Evolutionary conservation across 768 basidiomycete species (phyloP), one percentile per base, ranked within the genome.

Genomic region (Auriculariales sp.): DNA sequence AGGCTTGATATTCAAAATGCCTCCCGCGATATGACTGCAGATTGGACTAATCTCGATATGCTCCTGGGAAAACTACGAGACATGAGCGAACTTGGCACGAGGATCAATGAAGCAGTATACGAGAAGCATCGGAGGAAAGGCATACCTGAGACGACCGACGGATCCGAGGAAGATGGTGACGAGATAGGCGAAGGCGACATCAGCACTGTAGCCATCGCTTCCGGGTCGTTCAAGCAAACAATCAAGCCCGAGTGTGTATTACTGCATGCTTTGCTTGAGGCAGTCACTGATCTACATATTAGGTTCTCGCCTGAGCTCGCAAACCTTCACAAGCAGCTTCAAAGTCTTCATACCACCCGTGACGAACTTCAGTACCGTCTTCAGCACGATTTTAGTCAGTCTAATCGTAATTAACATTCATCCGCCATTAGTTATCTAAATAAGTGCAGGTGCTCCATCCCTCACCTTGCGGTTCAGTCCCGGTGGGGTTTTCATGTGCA

Each of bases 401-500:
- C 33, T 3, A 29, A 12, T 4, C 50, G 24, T 19, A 31, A n/a
- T 30, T 9, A 31, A 35, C 33, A 17, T 35, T 25, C 15, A n/a
- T 42, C 9, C 34, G 15, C 22, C 22, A 19, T 24, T 24, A 19
- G 34, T 28, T 48, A 52, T 29, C 50, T 27, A 47, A 19, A 24
- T 52, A 42, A 28, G 10, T 17, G 11, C 47, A 90, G 87, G 68
- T 63, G 74, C 79, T 1, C 77, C 82, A 22, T 87, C 87, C 11
- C 58, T 90, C 53, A 79, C 83, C 11, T 68, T 91, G 39, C 78
- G 85, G 32, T 74, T 77, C 24, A 81, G 74, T 1, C 72, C 78
- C 15, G 71, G 71, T 77, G 79, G 36, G 88, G 88, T 4, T 75
- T 81, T 70, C 82, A 85, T 59, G 72, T 89, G 34, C 87, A 89